These are phyloP conservation scores for Amanita polypyramis DNA, from an alignment of 768 basidiomycete species.

Conservation along the genomic window DNA sequence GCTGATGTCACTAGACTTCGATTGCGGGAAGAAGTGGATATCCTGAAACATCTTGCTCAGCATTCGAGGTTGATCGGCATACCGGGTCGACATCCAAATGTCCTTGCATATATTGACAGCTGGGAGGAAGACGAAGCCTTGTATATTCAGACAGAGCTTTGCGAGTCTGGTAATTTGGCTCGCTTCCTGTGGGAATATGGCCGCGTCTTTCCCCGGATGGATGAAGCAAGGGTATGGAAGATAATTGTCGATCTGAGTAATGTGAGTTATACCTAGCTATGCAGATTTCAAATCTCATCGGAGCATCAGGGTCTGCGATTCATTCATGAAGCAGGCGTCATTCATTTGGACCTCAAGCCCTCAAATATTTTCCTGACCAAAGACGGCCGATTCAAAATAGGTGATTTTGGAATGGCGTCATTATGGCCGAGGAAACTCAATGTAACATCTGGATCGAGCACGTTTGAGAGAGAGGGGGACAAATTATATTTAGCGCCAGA, in stretches of 20 bases:
- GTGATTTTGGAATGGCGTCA: conserved; percentile 98
- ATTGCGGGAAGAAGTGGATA: conserved; percentile 89
- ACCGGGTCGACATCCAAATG: conserved; percentile 56
- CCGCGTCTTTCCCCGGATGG: conserved; percentile 68
- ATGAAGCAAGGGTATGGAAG: conserved; percentile 95
- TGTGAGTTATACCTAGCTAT: conserved; percentile 43
- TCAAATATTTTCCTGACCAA: conserved; percentile 90
- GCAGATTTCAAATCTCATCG: conserved; percentile 11
- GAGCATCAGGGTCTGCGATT: conserved; percentile 65
- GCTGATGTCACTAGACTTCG: conserved; percentile 45
- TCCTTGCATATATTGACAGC: conserved; percentile 83
- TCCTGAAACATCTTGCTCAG: conserved; percentile 64
- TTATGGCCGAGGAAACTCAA: conserved; percentile 61
- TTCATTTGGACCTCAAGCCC: conserved; percentile 96
- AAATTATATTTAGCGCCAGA: conserved; percentile 96
- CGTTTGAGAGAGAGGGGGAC: conserved; percentile 94
- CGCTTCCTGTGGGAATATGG: conserved; percentile 91
- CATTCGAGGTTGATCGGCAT: conserved; percentile 29
- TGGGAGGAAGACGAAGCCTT: conserved; percentile 90
- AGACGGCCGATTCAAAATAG: conserved; percentile 87
- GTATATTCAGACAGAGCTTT: conserved; percentile 91
- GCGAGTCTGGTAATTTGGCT: conserved; percentile 85
- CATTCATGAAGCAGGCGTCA: conserved; percentile 80
- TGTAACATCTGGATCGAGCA: conserved; percentile 23
- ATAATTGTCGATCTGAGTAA: conserved; percentile 82